Conservation (phyloP, 1,139 yeast genomes). For the Saccharomycopsis phalli region DNA sequence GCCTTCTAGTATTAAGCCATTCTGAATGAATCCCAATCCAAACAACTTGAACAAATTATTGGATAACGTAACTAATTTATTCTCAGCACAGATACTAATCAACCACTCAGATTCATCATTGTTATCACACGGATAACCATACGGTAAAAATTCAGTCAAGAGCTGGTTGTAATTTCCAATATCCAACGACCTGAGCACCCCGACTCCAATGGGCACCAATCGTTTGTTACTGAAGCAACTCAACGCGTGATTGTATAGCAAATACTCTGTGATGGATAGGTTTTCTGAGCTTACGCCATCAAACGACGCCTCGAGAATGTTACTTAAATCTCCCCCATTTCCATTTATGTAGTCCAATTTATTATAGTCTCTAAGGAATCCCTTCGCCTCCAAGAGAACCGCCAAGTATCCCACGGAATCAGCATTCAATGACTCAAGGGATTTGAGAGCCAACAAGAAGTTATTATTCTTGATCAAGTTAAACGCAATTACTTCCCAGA, state of each 20-base stretch:
- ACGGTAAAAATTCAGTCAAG: slow-evolving; percentile 55
- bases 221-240: slow-evolving; percentile 42
- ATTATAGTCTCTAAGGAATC: slow-evolving; percentile 43
- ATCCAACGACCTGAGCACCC: slow-evolving; percentile 36
- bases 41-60: slow-evolving; percentile 35
- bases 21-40: slow-evolving; percentile 28
- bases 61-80: slow-evolving; percentile 47
- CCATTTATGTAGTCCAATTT: slow-evolving; percentile 14
- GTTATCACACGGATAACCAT: slow-evolving; percentile 43
- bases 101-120: slow-evolving; percentile 82
- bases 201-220: slow-evolving; percentile 61
- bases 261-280: slow-evolving; percentile 43
- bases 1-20: slow-evolving; percentile 48
- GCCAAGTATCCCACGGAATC: slow-evolving; percentile 63
- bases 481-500: slow-evolving; percentile 57
- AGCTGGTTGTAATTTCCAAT: slow-evolving; percentile 37
- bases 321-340: neutral
- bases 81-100: slow-evolving; percentile 44
- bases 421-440: slow-evolving; percentile 53
- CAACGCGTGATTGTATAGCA: slow-evolving; percentile 52
- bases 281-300: slow-evolving; percentile 26
- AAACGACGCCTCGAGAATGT: neutral
- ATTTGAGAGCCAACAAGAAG: slow-evolving; percentile 49
- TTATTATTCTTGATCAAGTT: slow-evolving; percentile 48
- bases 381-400: slow-evolving; percentile 55